Evolutionary conservation across 768 basidiomycete species (phyloP), one percentile per base, ranked within the genome.

Genomic region (Collybia sp.): DNA sequence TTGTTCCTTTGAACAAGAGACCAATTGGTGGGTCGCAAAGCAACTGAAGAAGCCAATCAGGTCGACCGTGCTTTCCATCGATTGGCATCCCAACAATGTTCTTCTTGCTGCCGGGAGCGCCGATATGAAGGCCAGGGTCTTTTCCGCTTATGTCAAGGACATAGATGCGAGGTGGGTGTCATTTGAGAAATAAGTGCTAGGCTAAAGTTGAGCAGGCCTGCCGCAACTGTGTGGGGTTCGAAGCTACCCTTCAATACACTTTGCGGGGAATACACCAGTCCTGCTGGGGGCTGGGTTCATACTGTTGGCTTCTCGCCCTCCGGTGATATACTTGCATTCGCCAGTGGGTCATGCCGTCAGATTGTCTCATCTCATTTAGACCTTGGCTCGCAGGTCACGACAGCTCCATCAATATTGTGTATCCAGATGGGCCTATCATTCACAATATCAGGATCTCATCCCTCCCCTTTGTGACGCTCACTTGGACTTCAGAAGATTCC

Each of bases 41-140:
- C 87, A 88, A 49, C 72, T 99, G 63, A 99, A 98, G 83, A 98
- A 98, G 67, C 96, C 96, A 18, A 88, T 99, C 58, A 71, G 93
- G 52, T 93, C 93, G 3, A 99, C 96, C 1, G 94, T 99, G 12
- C 73, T 98, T 35, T 82, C 85, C 4, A 72, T 99, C 54, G 95
- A 98, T 54, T 99, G 96, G 96, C 96, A 99, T 62, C 94, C 96
- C 19, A 98, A 98, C 75, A 98, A 96, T 61, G 94, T 98, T 12
- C 74, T 99, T 5, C 82, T 99, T 19, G 96, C 95, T 3, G 88
- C 95, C 31, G 96, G 96, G n/a, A 85, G 91, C 48, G 93, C 95
- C 0, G 96, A 99, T 60, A 92, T 92, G 82, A 95, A 95, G 67
- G 96, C 96, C 10, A 80, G 94, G 15, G 96, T 99, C 6, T 90